Base-by-base conservation (phyloP, 208 protist species). In the Polymyxa betae region DNA sequence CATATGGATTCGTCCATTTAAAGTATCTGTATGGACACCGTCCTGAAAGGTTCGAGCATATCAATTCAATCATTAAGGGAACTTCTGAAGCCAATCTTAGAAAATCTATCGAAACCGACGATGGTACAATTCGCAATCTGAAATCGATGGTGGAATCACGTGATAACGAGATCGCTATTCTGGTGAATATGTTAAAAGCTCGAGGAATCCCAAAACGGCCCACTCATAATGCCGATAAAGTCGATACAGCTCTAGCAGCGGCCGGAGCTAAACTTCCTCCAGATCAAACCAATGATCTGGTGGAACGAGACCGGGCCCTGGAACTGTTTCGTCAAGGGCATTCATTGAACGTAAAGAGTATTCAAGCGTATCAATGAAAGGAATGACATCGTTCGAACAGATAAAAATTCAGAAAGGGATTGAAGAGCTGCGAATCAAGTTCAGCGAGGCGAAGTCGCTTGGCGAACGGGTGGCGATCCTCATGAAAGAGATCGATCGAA, bases 161-260 rank as follows among this genome's bases (percentile, higher is more conserved):
- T 32, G 20, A 29, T 29, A 32, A 29, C 29, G 54, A 32, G 54
- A 16, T 32, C 20, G 54, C 54, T 16, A 66, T 66, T 29, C 54
- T 66, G 54, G 54, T 66, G 16, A 29, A 29, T 29, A 66, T 66
- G 54, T 29, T 66, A 29, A 66, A 66, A 29, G 54, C 54, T 16
- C 16, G 29, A 12, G 12, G 24, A 16, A n/a, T n/a, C n/a, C n/a
- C n/a, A n/a, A n/a, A n/a, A n/a, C n/a, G n/a, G n/a, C n/a, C n/a
- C n/a, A n/a, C 87, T 40, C 0, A 89, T 43, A 44, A 97, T 94
- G 93, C 97, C 16, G 94, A 94, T 0, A 92, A 95, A 92, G 93
- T 98, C 35, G 96, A 96, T 88, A 96, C 97, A 54, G 95, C 96
- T 88, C 91, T 98, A 0, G 93, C 94, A 0, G 95, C 97, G 10